Conservation (phyloP, 257 asterid genomes). For the Scutellaria baicalensis region DNA sequence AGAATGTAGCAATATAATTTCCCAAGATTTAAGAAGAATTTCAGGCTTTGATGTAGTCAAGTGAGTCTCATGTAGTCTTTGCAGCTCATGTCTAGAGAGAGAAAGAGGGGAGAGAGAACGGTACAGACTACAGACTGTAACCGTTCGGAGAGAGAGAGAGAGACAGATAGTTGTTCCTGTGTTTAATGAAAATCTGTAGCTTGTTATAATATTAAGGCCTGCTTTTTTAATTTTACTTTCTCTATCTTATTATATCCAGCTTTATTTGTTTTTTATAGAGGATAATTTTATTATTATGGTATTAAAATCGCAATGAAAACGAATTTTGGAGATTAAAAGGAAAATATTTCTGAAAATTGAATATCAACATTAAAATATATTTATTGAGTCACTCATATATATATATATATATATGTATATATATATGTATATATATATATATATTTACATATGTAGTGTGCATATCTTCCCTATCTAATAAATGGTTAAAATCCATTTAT, state of each 20-base stretch:
- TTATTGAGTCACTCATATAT: too few relatives aligned
- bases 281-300: not conserved
- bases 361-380: not conserved
- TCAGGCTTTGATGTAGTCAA: slow-evolving; percentile 6
- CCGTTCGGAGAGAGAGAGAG: not conserved
- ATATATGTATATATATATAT: too few relatives aligned
- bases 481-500: too few relatives aligned
- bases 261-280: not conserved
- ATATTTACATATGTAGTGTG: too few relatives aligned
- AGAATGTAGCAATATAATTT: not conserved
- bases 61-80: slow-evolving; percentile 15
- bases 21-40: not conserved
- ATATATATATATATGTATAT: too few relatives aligned
- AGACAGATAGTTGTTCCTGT: not conserved
- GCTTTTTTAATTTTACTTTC: not conserved
- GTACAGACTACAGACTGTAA: slow-evolving; percentile 3
- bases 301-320: not conserved
- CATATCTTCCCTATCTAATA: too few relatives aligned
- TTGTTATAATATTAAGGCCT: not conserved
- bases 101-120: not conserved
- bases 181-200: not conserved
- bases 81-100: not conserved
- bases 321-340: not conserved
- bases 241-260: not conserved
- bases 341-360: not conserved